phyloP scores from a whole-genome alignment of 805 yeast genomes.

The Candida peoriensis region DNA sequence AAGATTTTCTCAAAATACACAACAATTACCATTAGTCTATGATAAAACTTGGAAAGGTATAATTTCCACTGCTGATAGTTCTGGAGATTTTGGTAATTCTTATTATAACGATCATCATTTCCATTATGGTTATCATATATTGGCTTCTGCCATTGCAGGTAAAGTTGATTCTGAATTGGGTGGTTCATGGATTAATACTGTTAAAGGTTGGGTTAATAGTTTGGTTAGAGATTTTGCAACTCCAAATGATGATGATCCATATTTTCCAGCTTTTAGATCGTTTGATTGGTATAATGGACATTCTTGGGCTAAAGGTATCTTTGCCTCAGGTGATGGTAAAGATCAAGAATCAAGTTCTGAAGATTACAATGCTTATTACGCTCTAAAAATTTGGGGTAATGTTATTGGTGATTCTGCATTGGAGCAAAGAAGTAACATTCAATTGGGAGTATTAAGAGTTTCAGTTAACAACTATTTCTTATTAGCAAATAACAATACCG shows the following conservation, averaged over 20 bases:
- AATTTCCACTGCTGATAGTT: slow-evolving; percentile 56
- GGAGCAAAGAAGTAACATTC: slow-evolving; percentile 51
- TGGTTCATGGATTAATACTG: slow-evolving; percentile 49
- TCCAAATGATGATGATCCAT: slow-evolving; percentile 47
- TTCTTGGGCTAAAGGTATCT: slow-evolving; percentile 74
- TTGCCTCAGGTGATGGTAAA: slow-evolving; percentile 67
- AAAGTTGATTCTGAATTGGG: slow-evolving; percentile 45
- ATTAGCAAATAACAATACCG: slow-evolving; percentile 44
- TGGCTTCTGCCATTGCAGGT: slow-evolving; percentile 62
- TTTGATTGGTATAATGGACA: slow-evolving; percentile 79
- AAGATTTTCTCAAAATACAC: slow-evolving; percentile 65
- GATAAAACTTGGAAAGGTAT: slow-evolving; percentile 79
- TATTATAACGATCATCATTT: slow-evolving; percentile 73
- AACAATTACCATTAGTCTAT: slow-evolving; percentile 68
- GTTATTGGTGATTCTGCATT: slow-evolving; percentile 48
- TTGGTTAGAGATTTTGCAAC: slow-evolving; percentile 66
- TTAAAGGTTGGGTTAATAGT: slow-evolving; percentile 48
- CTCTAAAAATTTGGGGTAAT: slow-evolving; percentile 60
- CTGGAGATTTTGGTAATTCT: slow-evolving; percentile 69
- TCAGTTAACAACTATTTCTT: slow-evolving; percentile 54
- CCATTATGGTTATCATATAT: slow-evolving; percentile 71
- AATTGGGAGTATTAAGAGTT: slow-evolving; percentile 52
- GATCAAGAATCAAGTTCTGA: slow-evolving; percentile 74
- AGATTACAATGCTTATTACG: slow-evolving; percentile 68
- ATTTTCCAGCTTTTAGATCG: slow-evolving; percentile 61